Base-by-base conservation (phyloP, 805 yeast species). In the Tetrapisispora iriomotensis region DNA sequence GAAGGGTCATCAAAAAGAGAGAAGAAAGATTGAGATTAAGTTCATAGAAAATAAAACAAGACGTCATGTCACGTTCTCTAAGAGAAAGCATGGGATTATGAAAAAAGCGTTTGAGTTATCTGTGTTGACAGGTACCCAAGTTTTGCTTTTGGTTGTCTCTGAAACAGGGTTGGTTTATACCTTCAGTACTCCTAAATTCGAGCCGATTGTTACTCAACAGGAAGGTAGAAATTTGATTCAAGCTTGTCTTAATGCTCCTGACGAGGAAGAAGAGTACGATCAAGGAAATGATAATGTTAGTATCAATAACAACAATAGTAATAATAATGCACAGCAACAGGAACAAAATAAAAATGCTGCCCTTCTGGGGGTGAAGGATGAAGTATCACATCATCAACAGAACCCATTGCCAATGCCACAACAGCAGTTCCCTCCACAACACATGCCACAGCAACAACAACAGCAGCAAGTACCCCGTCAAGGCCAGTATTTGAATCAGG, bases 71-170 rank as follows among this genome's bases (percentile, higher is more conserved):
- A 90, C 97, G 23, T 90, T 90, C 56, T 85, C 96, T 41, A 90
- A 90, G 68, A 82, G 98, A 67, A 88, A 88, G 66, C 96, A 96
- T 30, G 98, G 98, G 50, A 88, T 90, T 56, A 90, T 90, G 97
- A 90, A 90, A 68, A 90, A 90, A 68, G 97, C 97, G 14, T 90
- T 88, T 66, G 98, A 90, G 61, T 72, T 90, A 48, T 82, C 94
- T 18, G 96, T 90, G 40, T 72, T 90, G 54, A 90, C 98, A 12
- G 98, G 98, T 41, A 90, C 97, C 28, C 97, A 90, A 65, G 96
- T 90, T 25, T 72, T 90, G 48, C 70, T 90, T 43, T 74, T 90
- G 51, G 97, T 90, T 42, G 98, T 90, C 23, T 81, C 94, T 38
- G 98, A 90, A 64, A 90, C 97, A 14, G 98, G 98, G 13, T 77